Percentiles rank a stretch among this genome's conserved stretches.
phyloP scores from a whole-genome alignment of 139 green algal species.

The Micractinium sp. region DNA sequence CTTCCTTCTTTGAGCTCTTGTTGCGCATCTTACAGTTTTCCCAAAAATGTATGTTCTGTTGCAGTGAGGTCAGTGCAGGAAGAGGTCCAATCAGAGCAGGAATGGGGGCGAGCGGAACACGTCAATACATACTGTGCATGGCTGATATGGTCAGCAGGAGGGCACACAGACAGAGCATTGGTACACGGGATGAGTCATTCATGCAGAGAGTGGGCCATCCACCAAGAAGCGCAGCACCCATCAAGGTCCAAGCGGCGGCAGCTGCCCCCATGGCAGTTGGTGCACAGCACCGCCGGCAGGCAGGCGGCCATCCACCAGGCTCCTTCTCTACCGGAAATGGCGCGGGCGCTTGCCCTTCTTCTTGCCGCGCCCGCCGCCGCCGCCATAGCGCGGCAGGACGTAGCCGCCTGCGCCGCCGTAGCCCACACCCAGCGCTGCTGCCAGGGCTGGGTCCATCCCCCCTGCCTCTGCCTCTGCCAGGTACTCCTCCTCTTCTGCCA shows the following conservation, averaged over 20 bases:
- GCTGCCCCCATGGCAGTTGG: neutral
- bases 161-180: neutral
- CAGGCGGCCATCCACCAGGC: neutral
- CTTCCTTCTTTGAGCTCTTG: too few relatives aligned
- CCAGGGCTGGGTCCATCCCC: neutral
- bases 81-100: too few relatives aligned
- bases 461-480: neutral
- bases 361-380: neutral
- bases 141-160: neutral
- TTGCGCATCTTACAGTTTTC: too few relatives aligned
- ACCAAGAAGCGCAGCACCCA: too few relatives aligned
- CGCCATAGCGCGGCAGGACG: neutral
- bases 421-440: neutral
- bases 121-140: too few relatives aligned
- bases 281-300: neutral
- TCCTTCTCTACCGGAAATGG: neutral
- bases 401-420: neutral
- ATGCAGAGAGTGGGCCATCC: too few relatives aligned
- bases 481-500: neutral
- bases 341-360: conserved; percentile 9
- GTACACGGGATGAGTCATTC: neutral
- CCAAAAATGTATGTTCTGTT: too few relatives aligned
- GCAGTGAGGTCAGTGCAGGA: too few relatives aligned
- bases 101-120: too few relatives aligned
- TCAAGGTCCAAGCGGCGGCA: neutral